Percentiles rank a stretch among this genome's conserved stretches.
These are phyloP conservation scores for Cystobasidium sp. DNA, from an alignment of 1,284 basidiomycete species.

Conservation along the genomic window DNA sequence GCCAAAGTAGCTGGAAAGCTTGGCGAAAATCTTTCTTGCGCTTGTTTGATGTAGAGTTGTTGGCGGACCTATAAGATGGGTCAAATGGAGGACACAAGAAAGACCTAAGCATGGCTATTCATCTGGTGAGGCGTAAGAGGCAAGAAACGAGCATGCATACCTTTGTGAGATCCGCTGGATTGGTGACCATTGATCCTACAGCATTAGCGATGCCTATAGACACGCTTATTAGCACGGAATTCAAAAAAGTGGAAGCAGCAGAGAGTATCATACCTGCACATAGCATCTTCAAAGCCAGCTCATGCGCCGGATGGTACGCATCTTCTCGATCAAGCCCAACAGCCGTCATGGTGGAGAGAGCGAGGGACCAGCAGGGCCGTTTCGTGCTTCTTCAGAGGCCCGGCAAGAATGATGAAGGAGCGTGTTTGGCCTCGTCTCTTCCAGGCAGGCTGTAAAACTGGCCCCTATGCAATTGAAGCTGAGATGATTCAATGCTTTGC, in stretches of 20 bases:
- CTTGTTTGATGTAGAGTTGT: conserved; percentile 47
- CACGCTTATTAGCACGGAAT: neutral
- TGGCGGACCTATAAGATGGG: conserved; percentile 51
- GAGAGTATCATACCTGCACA: conserved; percentile 24
- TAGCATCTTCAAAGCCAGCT: conserved; percentile 36
- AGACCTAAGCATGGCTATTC: neutral
- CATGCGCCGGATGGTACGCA: conserved; percentile 41
- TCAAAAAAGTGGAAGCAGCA: neutral
- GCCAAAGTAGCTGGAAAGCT: conserved; percentile 46
- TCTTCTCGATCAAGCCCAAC: conserved; percentile 31
- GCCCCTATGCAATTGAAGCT: no score
- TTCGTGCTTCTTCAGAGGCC: no score
- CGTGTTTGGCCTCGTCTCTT: no score
- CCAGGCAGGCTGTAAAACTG: no score
- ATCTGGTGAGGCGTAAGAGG: neutral
- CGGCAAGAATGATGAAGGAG: no score
- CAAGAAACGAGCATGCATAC: neutral
- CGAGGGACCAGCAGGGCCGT: no score
- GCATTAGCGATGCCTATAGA: conserved; percentile 37
- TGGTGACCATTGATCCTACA: conserved; percentile 31
- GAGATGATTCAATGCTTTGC: no score
- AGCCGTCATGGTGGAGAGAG: conserved; percentile 27
- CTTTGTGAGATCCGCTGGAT: conserved; percentile 43
- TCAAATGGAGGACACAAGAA: neutral
- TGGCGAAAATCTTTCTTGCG: conserved; percentile 41